A percentile compares a stretch with the other conserved stretches of the same genome.
Conservation (phyloP, 371 early-diverging fungal genomes). For the Rhizopus stolonifer region DNA sequence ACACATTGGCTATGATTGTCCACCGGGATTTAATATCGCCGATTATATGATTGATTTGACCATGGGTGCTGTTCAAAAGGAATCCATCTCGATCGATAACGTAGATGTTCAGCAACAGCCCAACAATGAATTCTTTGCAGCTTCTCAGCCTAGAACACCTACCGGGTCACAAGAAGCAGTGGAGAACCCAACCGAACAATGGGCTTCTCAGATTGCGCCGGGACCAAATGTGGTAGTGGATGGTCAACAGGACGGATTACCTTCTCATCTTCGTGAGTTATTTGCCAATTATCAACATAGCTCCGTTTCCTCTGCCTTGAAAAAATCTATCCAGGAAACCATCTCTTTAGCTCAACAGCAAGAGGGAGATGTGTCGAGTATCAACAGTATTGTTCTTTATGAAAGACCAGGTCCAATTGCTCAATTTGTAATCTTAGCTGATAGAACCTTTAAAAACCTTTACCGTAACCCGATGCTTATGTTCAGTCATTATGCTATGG, state of each 20-base stretch:
- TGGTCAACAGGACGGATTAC: constrained; percentile 24
- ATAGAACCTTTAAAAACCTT: constrained; percentile 83
- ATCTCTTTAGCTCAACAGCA: constrained; percentile 19
- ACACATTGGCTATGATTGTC: constrained; percentile 78
- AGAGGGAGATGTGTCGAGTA: constrained; percentile 3
- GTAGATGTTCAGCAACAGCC: background rate
- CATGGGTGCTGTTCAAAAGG: constrained; percentile 49
- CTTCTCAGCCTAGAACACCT: constrained; percentile 1
- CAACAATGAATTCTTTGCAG: constrained; percentile 10
- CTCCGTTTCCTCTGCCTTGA: constrained; percentile 32
- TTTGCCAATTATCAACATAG: constrained; percentile 50
- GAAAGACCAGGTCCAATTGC: constrained; percentile 65
- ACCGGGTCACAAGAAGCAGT: constrained; percentile 22
- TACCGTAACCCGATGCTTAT: constrained; percentile 87
- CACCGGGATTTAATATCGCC: constrained; percentile 90
- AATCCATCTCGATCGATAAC: constrained; percentile 7
- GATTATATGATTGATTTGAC: constrained; percentile 87
- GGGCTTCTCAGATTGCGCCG: constrained; percentile 34
- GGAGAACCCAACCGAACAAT: constrained; percentile 44
- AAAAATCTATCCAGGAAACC: constrained; percentile 48
- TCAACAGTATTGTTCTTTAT: constrained; percentile 31
- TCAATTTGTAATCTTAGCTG: constrained; percentile 81
- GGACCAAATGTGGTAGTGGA: constrained; percentile 23
- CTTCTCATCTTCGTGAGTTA: constrained; percentile 46
- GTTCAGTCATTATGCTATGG: constrained; percentile 79